These are phyloP conservation scores for Phytophthora megakarya DNA, from an alignment of 352 stramenopile genomes.

Conservation along the genomic window DNA sequence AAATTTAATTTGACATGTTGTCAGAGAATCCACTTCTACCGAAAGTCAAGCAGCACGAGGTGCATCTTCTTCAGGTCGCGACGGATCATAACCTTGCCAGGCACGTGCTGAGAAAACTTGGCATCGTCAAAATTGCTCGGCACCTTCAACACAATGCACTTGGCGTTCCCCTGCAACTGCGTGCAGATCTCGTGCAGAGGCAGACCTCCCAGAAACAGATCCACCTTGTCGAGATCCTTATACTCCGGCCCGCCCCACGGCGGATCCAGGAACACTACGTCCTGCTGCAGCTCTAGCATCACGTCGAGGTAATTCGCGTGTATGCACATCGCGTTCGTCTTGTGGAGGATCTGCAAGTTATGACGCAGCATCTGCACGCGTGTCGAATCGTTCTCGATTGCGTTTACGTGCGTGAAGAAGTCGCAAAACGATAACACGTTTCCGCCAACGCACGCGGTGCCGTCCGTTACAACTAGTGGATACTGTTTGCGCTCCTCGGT, in stretches of 20 bases:
- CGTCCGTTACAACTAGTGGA: constrained; percentile 67
- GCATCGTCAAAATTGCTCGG: constrained; percentile 83
- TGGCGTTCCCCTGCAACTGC: constrained; percentile 43
- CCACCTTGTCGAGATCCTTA: constrained; percentile 69
- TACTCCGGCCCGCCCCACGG: constrained; percentile 86
- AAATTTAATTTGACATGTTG: too few relatives aligned
- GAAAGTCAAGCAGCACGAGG: constrained; percentile 69
- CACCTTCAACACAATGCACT: constrained; percentile 81
- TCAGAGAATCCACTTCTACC: constrained; percentile 22
- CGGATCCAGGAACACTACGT: constrained; percentile 85
- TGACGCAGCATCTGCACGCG: constrained; percentile 77
- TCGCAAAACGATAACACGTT: constrained; percentile 86
- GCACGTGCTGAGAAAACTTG: constrained; percentile 67
- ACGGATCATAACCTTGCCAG: constrained; percentile 57
- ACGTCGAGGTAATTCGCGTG: constrained; percentile 73
- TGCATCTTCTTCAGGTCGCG: constrained; percentile 85
- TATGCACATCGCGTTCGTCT: constrained; percentile 62
- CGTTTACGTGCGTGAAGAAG: constrained; percentile 76
- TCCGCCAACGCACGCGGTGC: constrained; percentile 79
- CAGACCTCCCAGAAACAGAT: constrained; percentile 67
- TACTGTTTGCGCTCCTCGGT: constrained; percentile 38
- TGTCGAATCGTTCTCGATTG: constrained; percentile 67
- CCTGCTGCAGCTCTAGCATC: constrained; percentile 71
- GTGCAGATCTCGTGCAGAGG: constrained; percentile 72
- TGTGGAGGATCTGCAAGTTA: constrained; percentile 67